These are phyloP conservation scores for Mucor irregularis DNA, from an alignment of 371 early-diverging fungal species.

Conservation along the genomic window DNA sequence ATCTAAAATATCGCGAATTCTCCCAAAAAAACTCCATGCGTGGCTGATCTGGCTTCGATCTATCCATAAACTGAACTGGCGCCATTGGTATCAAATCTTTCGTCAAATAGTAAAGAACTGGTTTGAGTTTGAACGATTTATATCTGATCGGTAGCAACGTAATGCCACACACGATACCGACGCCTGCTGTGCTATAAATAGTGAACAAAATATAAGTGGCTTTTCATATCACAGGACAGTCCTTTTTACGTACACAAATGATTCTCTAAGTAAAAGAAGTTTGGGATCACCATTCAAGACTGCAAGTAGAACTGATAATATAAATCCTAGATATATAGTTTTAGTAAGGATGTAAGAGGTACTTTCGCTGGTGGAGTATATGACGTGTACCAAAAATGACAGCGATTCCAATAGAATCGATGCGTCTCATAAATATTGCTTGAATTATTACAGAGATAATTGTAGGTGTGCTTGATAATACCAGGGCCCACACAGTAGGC, in stretches of 20 bases:
- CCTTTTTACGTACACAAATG: conserved; percentile 43
- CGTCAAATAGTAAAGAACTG: conserved; percentile 40
- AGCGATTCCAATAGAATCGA: conserved; percentile 41
- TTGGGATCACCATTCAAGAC: conserved; percentile 47
- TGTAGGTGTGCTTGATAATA: conserved; percentile 41
- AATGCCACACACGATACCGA: conserved; percentile 31
- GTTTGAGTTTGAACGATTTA: conserved; percentile 38
- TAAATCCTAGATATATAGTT: conserved; percentile 34
- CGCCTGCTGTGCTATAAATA: conserved; percentile 29
- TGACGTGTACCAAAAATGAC: conserved; percentile 35
- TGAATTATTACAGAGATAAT: conserved; percentile 39
- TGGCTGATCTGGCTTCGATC: conserved; percentile 15
- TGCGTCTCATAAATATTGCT: conserved; percentile 28
- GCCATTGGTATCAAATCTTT: conserved; percentile 34
- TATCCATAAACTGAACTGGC: conserved; percentile 20
- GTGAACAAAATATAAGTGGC: background rate
- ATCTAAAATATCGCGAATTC: conserved; percentile 26
- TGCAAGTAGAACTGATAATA: conserved; percentile 46
- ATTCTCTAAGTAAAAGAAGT: conserved; percentile 49
- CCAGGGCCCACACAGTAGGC: conserved; percentile 43
- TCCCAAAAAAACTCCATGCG: conserved; percentile 41
- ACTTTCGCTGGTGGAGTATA: background rate
- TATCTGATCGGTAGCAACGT: conserved; percentile 38
- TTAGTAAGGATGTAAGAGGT: background rate
- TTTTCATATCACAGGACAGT: background rate